Percentiles rank a stretch among this genome's conserved stretches.
These are phyloP conservation scores for Daldinia decipiens DNA, from an alignment of 495 filamentous ascomycete genomes.

Conservation along the genomic window DNA sequence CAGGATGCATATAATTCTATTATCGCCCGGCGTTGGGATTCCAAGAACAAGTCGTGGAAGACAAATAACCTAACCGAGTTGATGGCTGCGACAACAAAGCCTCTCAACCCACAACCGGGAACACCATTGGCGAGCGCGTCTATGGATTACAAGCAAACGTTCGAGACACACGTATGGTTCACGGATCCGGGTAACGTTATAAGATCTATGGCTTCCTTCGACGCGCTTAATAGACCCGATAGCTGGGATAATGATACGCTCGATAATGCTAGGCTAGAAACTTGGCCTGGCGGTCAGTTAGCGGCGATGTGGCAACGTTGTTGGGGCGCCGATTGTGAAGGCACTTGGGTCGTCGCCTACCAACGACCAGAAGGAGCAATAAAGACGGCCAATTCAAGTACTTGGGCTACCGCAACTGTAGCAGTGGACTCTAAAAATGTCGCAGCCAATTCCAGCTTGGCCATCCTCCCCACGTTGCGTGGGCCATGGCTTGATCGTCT, in stretches of 20 bases:
- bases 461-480: conserved; percentile 29
- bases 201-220: conserved; percentile 29
- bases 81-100: conserved; percentile 37
- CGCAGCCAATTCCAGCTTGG: conserved; percentile 38
- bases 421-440: conserved; percentile 33
- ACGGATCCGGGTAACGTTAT: conserved; percentile 32
- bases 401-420: conserved; percentile 28
- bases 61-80: conserved; percentile 40
- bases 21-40: conserved; percentile 41
- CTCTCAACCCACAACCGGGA: conserved; percentile 33
- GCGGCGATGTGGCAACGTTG: conserved; percentile 41
- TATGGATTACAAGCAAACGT: conserved; percentile 20
- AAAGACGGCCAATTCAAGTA: conserved; percentile 39
- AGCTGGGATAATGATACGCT: conserved; percentile 40
- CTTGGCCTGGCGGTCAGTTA: conserved; percentile 38
- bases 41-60: conserved; percentile 35
- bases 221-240: conserved; percentile 35
- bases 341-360: conserved; percentile 38
- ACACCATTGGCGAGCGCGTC: conserved; percentile 41
- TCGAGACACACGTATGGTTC: conserved; percentile 38
- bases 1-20: conserved; percentile 41
- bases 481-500: conserved; percentile 27
- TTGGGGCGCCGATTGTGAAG: conserved; percentile 13
- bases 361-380: conserved; percentile 38
- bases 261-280: conserved; percentile 20